phyloP scores from a whole-genome alignment of 805 yeast species.

The Yarrowia alimentaria region DNA sequence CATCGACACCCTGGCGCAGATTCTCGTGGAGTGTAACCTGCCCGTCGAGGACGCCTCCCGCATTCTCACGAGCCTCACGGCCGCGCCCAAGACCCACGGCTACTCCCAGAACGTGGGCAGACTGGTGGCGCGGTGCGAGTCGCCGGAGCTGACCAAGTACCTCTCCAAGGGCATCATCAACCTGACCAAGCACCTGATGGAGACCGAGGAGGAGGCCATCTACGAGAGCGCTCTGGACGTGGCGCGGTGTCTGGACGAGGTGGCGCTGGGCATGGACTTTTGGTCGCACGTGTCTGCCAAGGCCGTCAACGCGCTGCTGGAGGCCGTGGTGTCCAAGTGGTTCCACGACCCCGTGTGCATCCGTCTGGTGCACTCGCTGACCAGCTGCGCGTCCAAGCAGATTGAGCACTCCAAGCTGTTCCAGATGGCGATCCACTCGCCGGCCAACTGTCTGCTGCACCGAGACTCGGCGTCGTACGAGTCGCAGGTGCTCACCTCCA shows the following conservation, averaged over 20 bases:
- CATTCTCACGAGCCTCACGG: not conserved
- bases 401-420: slow-evolving; percentile 51
- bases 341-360: slow-evolving; percentile 44
- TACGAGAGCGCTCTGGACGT: not conserved
- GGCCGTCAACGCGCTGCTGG: slow-evolving; percentile 38
- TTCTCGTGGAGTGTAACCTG: not conserved
- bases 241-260: slow-evolving; percentile 1
- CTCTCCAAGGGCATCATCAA: slow-evolving; percentile 21
- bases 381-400: slow-evolving; percentile 43
- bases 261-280: slow-evolving; percentile 15
- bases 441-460: slow-evolving; percentile 29
- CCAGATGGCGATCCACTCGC: slow-evolving; percentile 63
- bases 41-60: not conserved
- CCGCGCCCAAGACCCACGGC: slow-evolving; percentile 19
- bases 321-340: slow-evolving; percentile 46
- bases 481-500: slow-evolving; percentile 44
- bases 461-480: slow-evolving; percentile 33
- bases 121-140: not conserved
- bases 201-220: not conserved
- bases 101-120: slow-evolving; percentile 13
- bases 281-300: slow-evolving; percentile 32
- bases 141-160: slow-evolving; percentile 1
- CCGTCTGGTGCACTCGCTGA: slow-evolving; percentile 45
- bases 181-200: slow-evolving; percentile 25
- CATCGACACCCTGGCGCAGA: slow-evolving; percentile 4